Conservation (phyloP, 1,139 yeast genomes). For the Saccharomyces hybrid region DNA sequence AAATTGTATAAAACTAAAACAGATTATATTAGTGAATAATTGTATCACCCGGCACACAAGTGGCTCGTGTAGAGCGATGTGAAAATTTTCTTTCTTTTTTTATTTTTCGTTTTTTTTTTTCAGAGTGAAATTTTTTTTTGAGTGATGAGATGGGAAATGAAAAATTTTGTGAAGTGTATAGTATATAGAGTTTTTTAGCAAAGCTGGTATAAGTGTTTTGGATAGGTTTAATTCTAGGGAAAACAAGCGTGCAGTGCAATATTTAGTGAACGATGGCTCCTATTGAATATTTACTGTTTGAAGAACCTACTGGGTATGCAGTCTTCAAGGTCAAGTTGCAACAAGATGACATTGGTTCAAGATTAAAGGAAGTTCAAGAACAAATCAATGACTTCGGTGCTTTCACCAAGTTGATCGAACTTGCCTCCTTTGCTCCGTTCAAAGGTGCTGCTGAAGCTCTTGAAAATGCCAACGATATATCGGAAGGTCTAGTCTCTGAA, state of each 20-base stretch:
- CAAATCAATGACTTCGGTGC: slow-evolving; percentile 80
- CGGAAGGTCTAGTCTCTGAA: slow-evolving; percentile 93
- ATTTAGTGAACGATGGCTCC: slow-evolving; percentile 38
- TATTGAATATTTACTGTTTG: slow-evolving; percentile 88
- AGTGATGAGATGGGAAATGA: slow-evolving; percentile 14
- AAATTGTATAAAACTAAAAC: not conserved
- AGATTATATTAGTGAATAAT: not conserved
- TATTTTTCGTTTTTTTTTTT: not conserved
- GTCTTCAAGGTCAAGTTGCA: slow-evolving; percentile 88
- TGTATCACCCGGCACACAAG: not conserved
- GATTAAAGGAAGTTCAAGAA: slow-evolving; percentile 89
- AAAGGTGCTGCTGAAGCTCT: slow-evolving; percentile 98
- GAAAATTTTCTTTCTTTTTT: slow-evolving; percentile 9
- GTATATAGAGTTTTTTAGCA: not conserved
- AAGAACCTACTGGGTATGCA: slow-evolving; percentile 98
- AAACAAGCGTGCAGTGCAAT: not conserved
- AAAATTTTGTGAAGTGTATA: slow-evolving; percentile 1
- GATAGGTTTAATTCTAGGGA: not conserved
- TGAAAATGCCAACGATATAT: slow-evolving; percentile 94
- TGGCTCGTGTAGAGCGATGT: not conserved
- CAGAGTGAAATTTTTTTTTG: slow-evolving; percentile 9
- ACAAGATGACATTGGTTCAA: slow-evolving; percentile 89
- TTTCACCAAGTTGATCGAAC: slow-evolving; percentile 87
- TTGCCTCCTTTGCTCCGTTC: slow-evolving; percentile 95
- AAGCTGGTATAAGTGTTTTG: not conserved